phyloP scores from a whole-genome alignment of 192 early-diverging fungal species.

The Thoreauomyces humboldtii region DNA sequence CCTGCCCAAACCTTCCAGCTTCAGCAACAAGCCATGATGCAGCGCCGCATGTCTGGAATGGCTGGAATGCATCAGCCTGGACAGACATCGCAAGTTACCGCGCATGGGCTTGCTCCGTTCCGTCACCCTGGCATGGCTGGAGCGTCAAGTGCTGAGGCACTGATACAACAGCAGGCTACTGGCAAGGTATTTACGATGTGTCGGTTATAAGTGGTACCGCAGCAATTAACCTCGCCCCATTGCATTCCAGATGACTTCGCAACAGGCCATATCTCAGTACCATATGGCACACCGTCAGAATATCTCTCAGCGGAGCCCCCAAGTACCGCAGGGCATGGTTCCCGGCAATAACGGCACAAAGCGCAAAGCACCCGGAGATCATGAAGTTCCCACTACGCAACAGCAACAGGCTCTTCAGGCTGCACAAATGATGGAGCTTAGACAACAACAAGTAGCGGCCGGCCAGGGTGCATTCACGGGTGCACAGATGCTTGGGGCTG shows the following conservation, averaged over 20 bases:
- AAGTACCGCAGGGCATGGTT: neutral
- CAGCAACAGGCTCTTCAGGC: neutral
- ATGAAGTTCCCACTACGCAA: neutral
- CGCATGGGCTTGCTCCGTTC: constrained; percentile 1
- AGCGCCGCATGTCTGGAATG: neutral
- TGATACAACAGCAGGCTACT: constrained; percentile 2
- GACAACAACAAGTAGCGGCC: neutral
- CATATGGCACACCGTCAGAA: neutral
- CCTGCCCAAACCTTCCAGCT: no score
- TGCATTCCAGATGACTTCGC: neutral
- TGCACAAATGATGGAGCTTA: neutral
- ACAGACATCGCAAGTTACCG: neutral
- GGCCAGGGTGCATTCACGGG: no score
- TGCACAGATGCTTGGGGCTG: neutral
- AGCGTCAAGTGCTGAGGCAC: neutral
- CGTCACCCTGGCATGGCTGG: neutral
- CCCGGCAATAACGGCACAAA: neutral
- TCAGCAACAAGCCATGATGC: neutral
- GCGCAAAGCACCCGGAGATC: neutral
- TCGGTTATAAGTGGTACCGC: neutral
- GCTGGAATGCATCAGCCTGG: neutral
- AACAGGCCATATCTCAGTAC: neutral
- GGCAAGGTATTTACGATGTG: neutral
- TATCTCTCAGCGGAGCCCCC: neutral
- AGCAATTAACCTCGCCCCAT: neutral